These are phyloP conservation scores for Xylariaceae sp. DNA, from an alignment of 2,329 filamentous ascomycete species.

Conservation along the genomic window DNA sequence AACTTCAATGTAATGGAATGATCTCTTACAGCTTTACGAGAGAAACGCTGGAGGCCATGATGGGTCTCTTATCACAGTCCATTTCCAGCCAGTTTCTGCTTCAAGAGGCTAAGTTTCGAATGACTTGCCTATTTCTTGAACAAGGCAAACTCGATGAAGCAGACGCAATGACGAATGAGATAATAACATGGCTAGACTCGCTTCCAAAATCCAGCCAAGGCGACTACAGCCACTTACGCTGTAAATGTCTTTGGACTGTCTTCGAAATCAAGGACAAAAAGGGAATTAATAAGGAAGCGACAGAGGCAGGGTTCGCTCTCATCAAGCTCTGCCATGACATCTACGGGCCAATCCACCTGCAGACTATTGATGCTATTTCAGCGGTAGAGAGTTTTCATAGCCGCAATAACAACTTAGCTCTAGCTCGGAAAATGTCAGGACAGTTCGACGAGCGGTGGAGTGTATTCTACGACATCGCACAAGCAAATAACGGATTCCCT, in stretches of 20 bases:
- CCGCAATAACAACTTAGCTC: conserved; percentile 25
- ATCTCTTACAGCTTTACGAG: conserved; percentile 33
- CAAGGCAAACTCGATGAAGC: conserved; percentile 31
- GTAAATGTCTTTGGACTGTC: conserved; percentile 35
- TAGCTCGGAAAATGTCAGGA: conserved; percentile 24
- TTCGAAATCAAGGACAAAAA: conserved; percentile 36
- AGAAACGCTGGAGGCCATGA: conserved; percentile 30
- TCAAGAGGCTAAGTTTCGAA: conserved; percentile 35
- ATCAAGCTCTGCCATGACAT: conserved; percentile 30
- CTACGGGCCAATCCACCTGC: conserved; percentile 36
- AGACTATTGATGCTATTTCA: conserved; percentile 38
- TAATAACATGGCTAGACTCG: conserved; percentile 34
- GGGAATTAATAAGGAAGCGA: conserved; percentile 29
- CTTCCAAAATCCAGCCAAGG: conserved; percentile 3
- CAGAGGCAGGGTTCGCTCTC: conserved; percentile 29
- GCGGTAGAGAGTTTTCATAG: conserved; percentile 33
- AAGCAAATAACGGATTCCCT: conserved; percentile 30
- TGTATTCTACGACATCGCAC: conserved; percentile 24
- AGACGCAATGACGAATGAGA: conserved; percentile 27
- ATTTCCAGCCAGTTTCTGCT: conserved; percentile 35
- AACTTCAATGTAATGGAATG: conserved; percentile 37
- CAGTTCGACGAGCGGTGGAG: conserved; percentile 33
- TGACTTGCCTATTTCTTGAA: conserved; percentile 31
- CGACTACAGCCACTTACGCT: conserved; percentile 31
- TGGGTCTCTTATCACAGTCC: conserved; percentile 18